A percentile compares a stretch with the other conserved stretches of the same genome.
Conservation (phyloP, 495 filamentous ascomycete species). For the Annulohypoxylon stygium region DNA sequence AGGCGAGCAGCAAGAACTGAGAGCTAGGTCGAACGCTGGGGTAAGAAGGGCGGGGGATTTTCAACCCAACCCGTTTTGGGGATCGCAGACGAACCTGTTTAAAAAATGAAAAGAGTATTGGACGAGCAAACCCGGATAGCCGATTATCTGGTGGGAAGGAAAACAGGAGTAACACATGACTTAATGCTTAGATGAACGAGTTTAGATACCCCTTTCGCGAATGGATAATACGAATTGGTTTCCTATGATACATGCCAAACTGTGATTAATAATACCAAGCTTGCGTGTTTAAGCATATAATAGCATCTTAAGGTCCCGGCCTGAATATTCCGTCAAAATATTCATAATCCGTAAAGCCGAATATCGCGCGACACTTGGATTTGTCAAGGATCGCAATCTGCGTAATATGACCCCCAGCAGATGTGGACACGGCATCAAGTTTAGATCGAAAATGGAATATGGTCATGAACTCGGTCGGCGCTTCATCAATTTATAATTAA, state of each 20-base stretch:
- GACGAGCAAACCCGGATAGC: background rate
- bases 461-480: background rate
- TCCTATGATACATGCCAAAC: background rate
- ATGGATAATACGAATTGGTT: slow-evolving; percentile 18
- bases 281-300: background rate
- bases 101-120: slow-evolving; percentile 33
- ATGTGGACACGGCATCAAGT: background rate
- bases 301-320: background rate
- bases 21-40: slow-evolving; percentile 25
- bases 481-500: slow-evolving; percentile 1
- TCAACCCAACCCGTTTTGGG: slow-evolving; percentile 57
- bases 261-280: background rate
- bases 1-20: slow-evolving; percentile 34
- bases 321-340: background rate
- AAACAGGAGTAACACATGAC: background rate
- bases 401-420: too few relatives aligned
- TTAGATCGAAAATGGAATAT: background rate
- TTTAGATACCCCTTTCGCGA: slow-evolving; percentile 30
- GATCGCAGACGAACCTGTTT: slow-evolving; percentile 50
- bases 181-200: slow-evolving; percentile 2
- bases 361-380: background rate
- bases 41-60: slow-evolving; percentile 36
- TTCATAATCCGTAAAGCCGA: background rate
- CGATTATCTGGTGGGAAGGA: background rate
- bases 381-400: background rate